Evolutionary conservation across 768 basidiomycete genomes (phyloP), one percentile per base, ranked within the genome.

Genomic region (Amanita subjunquillea): DNA sequence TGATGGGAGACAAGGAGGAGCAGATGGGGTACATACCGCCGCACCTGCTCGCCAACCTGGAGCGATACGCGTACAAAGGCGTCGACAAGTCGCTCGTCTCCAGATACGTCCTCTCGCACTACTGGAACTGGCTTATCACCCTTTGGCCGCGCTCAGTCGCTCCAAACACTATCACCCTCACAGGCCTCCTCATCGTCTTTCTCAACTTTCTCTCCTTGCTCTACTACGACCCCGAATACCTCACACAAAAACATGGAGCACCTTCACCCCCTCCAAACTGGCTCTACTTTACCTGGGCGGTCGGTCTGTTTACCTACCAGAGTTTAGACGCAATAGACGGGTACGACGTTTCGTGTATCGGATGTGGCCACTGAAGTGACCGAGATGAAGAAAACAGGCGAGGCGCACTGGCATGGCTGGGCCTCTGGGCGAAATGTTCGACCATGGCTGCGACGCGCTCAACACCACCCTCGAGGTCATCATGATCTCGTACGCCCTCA

Each of bases 341-440:
- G 90, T 89, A 57, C 29, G 80, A 60, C 8, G 15, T 55, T 62
- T 56, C 25, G 44, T 44, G 25, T 29, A 17, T 25, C 7, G n/a
- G 2, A n/a, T 44, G 17, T 37, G 34, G 23, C 12, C 7, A 29
- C 44, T 53, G 51, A 53, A 17, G 23, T n/a, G 44, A 38, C 44
- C 51, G 43, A 53, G 44, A 15, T 53, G 39, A 48, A 91, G 95
- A 13, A 97, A 97, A 66, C 96, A 99, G 68, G 96, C 96, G 20
- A 73, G 96, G 56, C 72, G 95, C 48, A 95, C 93, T 1, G 92
- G 92, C 1, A 98, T 96, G 90, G 87, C 92, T n/a, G 91, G 96
- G 4, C 95, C 95, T 23, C 70, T 98, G 30, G 96, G 96, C 15
- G 90, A 99, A 66, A 85, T 98, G 83, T 99, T 99, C 65, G 96